phyloP scores from a whole-genome alignment of 495 filamentous ascomycete genomes.

The Penicillium taxi region DNA sequence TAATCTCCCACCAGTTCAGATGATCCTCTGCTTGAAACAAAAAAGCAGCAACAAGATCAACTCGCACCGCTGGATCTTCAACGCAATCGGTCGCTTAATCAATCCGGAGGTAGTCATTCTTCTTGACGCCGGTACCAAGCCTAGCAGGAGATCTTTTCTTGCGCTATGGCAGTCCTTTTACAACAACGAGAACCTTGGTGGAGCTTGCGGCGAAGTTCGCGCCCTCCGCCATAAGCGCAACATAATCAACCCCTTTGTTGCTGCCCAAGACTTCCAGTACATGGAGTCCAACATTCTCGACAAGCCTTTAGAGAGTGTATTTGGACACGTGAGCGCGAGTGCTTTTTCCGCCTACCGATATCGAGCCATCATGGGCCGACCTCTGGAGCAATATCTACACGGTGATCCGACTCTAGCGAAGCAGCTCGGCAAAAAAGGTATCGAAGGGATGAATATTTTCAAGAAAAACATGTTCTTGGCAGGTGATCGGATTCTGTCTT shows the following conservation, averaged over 20 bases:
- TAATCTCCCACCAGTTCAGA: constrained; percentile 56
- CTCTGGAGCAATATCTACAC: constrained; percentile 96
- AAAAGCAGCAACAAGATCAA: constrained; percentile 75
- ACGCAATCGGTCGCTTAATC: constrained; percentile 88
- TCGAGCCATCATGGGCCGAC: constrained; percentile 93
- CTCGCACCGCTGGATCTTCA: constrained; percentile 96
- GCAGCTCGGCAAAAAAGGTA: constrained; percentile 90
- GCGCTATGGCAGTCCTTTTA: constrained; percentile 96
- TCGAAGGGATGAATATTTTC: constrained; percentile 99
- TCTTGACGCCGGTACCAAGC: constrained; percentile 92
- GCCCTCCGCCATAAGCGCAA: constrained; percentile 90
- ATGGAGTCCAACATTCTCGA: constrained; percentile 98
- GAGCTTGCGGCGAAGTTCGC: constrained; percentile 97
- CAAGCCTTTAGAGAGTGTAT: constrained; percentile 91
- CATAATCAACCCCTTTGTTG: constrained; percentile 86
- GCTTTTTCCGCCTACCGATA: constrained; percentile 97
- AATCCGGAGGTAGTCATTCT: constrained; percentile 95
- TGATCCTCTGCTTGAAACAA: constrained; percentile 29
- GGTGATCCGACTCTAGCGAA: constrained; percentile 95
- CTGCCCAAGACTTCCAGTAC: constrained; percentile 97
- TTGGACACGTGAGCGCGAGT: constrained; percentile 94
- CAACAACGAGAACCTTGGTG: constrained; percentile 95
- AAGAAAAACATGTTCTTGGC: constrained; percentile 99
- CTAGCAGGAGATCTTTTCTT: constrained; percentile 79
- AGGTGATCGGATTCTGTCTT: constrained; percentile 98